These are phyloP conservation scores for Pyrus hybrid DNA, from an alignment of 331 rosid genomes.

Conservation along the genomic window DNA sequence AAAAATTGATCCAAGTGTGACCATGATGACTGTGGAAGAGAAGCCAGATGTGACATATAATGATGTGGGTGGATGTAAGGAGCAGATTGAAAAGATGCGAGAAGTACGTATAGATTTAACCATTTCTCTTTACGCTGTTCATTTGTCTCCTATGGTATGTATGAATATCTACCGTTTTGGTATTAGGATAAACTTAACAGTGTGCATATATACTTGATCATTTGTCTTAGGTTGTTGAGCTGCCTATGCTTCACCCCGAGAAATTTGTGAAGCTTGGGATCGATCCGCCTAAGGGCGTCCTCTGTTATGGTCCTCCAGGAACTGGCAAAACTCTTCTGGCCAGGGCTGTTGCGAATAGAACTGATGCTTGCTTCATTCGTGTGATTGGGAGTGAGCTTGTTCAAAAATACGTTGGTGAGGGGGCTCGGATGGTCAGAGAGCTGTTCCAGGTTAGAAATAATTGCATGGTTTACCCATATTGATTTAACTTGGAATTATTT, in stretches of 20 bases:
- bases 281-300: slow-evolving; percentile 99
- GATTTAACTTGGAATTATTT: background rate
- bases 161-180: background rate
- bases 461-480: background rate
- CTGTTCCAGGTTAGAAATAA: slow-evolving; percentile 70
- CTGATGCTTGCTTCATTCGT: slow-evolving; percentile 98
- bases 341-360: slow-evolving; percentile 96
- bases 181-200: background rate
- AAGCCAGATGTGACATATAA: slow-evolving; percentile 98
- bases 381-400: slow-evolving; percentile 99
- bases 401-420: slow-evolving; percentile 97
- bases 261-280: slow-evolving; percentile 98
- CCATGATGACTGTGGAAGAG: slow-evolving; percentile 98
- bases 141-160: background rate
- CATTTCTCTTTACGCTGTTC: background rate
- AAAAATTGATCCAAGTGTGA: slow-evolving; percentile 93
- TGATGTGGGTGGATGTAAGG: slow-evolving; percentile 98
- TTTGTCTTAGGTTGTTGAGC: slow-evolving; percentile 76
- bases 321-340: slow-evolving; percentile 96
- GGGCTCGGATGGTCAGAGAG: slow-evolving; percentile 98
- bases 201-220: background rate
- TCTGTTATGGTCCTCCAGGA: slow-evolving; percentile 98
- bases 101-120: slow-evolving; percentile 41
- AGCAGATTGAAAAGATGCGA: slow-evolving; percentile 93
- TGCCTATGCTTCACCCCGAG: slow-evolving; percentile 99